Conservation (phyloP, 352 stramenopile species). For the Phytophthora foliorum region DNA sequence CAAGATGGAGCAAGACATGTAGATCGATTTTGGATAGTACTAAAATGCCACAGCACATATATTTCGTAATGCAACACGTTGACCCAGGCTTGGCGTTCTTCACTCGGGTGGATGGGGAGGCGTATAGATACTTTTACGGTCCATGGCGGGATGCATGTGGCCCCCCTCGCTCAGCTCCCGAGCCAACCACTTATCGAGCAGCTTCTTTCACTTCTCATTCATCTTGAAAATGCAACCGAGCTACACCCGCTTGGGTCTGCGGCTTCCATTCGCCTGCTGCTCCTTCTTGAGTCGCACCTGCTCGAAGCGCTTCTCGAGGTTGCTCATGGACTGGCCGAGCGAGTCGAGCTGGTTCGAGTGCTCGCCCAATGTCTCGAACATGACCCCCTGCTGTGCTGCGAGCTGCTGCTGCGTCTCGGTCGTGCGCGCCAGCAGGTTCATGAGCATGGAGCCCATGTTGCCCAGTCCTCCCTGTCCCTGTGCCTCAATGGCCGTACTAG, state of each 20-base stretch:
- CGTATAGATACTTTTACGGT: constrained; percentile 55
- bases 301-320: constrained; percentile 82
- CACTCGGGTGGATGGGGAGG: constrained; percentile 15
- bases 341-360: constrained; percentile 86
- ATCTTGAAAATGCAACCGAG: constrained; percentile 10
- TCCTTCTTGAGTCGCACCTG: constrained; percentile 81
- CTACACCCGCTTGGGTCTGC: constrained; percentile 43
- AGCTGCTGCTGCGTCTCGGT: constrained; percentile 91
- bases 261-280: constrained; percentile 37
- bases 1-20: background rate
- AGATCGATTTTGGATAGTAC: background rate
- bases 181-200: constrained; percentile 27
- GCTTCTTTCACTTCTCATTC: constrained; percentile 28
- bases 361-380: constrained; percentile 89
- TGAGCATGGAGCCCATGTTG: constrained; percentile 91
- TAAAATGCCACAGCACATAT: constrained; percentile 49
- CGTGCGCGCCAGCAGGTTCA: constrained; percentile 86
- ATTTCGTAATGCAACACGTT: constrained; percentile 54
- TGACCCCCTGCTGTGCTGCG: constrained; percentile 84
- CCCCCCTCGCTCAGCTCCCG: constrained; percentile 23
- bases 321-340: constrained; percentile 78
- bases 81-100: constrained; percentile 25
- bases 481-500: constrained; percentile 75
- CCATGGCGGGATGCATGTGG: constrained; percentile 38
- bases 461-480: constrained; percentile 69